Conservation (phyloP, 2,329 filamentous ascomycete species). For the Fusarium bulbicola region DNA sequence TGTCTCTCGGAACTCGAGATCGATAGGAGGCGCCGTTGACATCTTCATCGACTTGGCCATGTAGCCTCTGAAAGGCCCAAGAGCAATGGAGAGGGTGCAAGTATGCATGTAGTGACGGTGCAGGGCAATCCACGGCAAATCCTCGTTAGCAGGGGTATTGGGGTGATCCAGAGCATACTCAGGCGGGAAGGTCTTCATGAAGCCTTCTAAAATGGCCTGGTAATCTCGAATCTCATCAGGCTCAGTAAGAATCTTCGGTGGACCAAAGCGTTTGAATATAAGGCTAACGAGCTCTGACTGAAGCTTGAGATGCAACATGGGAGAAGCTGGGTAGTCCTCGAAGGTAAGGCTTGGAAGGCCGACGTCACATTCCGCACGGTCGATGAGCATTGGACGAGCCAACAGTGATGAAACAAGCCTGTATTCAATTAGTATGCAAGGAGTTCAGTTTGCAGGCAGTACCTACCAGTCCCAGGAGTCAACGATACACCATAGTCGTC, state of each 20-base stretch:
- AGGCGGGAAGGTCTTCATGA: slow-evolving; percentile 11
- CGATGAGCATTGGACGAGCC: slow-evolving; percentile 21
- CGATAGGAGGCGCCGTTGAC: not conserved
- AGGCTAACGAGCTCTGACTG: slow-evolving; percentile 17
- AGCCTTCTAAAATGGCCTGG: not conserved
- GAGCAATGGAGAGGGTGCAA: slow-evolving; percentile 9
- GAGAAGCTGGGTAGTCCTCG: slow-evolving; percentile 16
- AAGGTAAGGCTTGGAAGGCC: slow-evolving; percentile 8
- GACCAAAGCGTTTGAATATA: slow-evolving; percentile 15
- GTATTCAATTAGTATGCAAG: not conserved
- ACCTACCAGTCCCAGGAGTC: slow-evolving; percentile 23
- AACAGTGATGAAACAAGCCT: slow-evolving; percentile 13
- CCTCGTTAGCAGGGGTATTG: not conserved
- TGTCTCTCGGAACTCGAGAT: slow-evolving; percentile 3
- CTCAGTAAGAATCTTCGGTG: not conserved
- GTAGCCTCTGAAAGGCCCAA: slow-evolving; percentile 10
- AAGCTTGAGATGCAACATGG: slow-evolving; percentile 22
- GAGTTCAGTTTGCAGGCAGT: fast-evolving
- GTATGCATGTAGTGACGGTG: slow-evolving; percentile 26
- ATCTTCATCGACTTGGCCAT: slow-evolving; percentile 16
- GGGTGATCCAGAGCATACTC: slow-evolving; percentile 21
- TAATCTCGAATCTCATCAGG: slow-evolving; percentile 10
- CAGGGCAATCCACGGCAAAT: slow-evolving; percentile 14
- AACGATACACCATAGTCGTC: slow-evolving; percentile 16
- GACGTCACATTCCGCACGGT: slow-evolving; percentile 14